Conservation (phyloP, 2,329 filamentous ascomycete genomes). For the Talaromyces sp. region DNA sequence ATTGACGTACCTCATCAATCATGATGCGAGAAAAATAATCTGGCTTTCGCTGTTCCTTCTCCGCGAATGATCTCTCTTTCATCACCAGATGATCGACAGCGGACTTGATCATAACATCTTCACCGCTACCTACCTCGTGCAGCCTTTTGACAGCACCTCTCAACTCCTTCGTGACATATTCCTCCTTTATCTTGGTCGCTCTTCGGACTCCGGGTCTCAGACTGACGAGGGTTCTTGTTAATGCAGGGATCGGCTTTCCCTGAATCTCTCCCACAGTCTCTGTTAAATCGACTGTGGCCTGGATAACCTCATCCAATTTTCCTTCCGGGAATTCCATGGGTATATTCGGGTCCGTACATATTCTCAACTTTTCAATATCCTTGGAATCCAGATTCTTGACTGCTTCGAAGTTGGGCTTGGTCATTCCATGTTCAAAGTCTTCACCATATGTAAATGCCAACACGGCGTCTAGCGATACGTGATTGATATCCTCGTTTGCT, state of each 20-base stretch:
- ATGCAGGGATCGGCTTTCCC: not conserved
- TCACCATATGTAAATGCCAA: not conserved
- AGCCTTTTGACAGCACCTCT: not conserved
- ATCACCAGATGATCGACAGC: not conserved
- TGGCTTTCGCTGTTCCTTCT: not conserved
- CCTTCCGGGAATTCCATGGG: not conserved
- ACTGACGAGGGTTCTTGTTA: not conserved
- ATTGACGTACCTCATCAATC: not conserved
- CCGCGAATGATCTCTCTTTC: not conserved
- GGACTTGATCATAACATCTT: not conserved
- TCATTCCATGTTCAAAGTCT: not conserved
- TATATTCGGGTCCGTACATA: not conserved
- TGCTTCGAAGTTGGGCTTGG: not conserved
- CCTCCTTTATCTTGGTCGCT: not conserved
- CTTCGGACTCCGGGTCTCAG: not conserved
- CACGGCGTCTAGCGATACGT: not conserved
- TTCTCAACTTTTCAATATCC: not conserved
- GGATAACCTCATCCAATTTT: not conserved
- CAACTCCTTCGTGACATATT: not conserved
- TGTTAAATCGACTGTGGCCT: not conserved
- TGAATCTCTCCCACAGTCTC: not conserved
- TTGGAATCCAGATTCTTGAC: not conserved
- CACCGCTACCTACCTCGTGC: not conserved
- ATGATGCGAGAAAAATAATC: not conserved
- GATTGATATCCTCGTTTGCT: not conserved